phyloP scores from a whole-genome alignment of 257 asterid species.

The Linaria vulgaris region DNA sequence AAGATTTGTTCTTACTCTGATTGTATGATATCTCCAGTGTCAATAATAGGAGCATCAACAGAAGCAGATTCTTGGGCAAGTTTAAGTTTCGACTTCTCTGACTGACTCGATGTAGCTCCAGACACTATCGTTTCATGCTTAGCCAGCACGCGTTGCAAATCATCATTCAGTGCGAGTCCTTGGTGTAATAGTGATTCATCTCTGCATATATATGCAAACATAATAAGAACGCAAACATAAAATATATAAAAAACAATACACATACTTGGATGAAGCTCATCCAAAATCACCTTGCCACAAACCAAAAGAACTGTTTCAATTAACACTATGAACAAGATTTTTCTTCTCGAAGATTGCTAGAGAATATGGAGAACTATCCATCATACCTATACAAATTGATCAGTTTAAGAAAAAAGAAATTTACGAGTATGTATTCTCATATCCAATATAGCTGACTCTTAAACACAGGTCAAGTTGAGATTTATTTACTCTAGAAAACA shows the following conservation, averaged over 20 bases:
- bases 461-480: too few relatives aligned
- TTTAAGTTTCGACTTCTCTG: conserved; percentile 56
- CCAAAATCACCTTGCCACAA: too few relatives aligned
- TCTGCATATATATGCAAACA: conserved; percentile 44
- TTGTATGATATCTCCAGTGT: conserved; percentile 67
- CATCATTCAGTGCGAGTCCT: conserved; percentile 91
- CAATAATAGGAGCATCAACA: conserved; percentile 73
- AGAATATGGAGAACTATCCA: too few relatives aligned
- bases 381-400: too few relatives aligned
- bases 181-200: conserved; percentile 91
- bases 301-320: too few relatives aligned
- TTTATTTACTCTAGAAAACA: too few relatives aligned
- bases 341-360: too few relatives aligned
- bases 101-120: conserved; percentile 49
- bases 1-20: conserved; percentile 55
- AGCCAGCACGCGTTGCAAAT: conserved; percentile 85
- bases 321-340: too few relatives aligned
- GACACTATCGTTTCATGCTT: conserved; percentile 86
- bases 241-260: background rate
- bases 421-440: too few relatives aligned
- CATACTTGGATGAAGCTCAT: too few relatives aligned
- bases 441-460: too few relatives aligned
- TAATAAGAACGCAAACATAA: background rate
- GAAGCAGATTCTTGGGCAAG: conserved; percentile 46
- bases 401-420: too few relatives aligned